Conservation (phyloP, 805 yeast genomes). For the Lipomyces japonicus region DNA sequence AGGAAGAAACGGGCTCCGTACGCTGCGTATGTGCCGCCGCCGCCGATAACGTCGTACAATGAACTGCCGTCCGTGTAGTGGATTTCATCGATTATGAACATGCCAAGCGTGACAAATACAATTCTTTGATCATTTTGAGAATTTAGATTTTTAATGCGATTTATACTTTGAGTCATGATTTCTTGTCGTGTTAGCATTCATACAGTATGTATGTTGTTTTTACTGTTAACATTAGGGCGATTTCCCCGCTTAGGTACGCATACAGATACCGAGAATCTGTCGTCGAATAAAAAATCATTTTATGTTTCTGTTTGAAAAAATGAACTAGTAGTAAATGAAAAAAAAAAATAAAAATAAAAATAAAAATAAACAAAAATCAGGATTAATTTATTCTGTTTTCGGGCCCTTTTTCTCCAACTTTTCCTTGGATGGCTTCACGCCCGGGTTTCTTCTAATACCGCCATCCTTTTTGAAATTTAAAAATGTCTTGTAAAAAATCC, state of each 20-base stretch:
- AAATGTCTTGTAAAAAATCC: conserved; percentile 22
- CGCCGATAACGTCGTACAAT: conserved; percentile 64
- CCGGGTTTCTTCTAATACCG: conserved; percentile 16
- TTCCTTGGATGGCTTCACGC: conserved; percentile 2
- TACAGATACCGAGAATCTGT: no score
- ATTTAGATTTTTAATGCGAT: no score
- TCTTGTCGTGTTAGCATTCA: no score
- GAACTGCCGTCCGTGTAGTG: conserved; percentile 45
- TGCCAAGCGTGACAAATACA: conserved; percentile 68
- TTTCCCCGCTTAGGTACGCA: no score
- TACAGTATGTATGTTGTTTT: no score
- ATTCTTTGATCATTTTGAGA: background rate
- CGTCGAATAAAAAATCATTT: no score
- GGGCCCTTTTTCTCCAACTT: conserved; percentile 18
- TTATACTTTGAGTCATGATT: no score
- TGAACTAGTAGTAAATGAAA: background rate
- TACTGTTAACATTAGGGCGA: no score
- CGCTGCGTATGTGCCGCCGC: conserved; percentile 82
- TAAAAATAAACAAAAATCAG: background rate
- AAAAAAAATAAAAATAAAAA: background rate
- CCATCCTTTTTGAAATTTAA: conserved; percentile 19
- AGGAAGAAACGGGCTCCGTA: conserved; percentile 64
- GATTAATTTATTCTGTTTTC: conserved; percentile 16
- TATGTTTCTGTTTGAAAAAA: background rate
- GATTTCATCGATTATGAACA: conserved; percentile 88